These are phyloP conservation scores for Anthracocystis walkeri DNA, from an alignment of 1,284 basidiomycete genomes.

Conservation along the genomic window DNA sequence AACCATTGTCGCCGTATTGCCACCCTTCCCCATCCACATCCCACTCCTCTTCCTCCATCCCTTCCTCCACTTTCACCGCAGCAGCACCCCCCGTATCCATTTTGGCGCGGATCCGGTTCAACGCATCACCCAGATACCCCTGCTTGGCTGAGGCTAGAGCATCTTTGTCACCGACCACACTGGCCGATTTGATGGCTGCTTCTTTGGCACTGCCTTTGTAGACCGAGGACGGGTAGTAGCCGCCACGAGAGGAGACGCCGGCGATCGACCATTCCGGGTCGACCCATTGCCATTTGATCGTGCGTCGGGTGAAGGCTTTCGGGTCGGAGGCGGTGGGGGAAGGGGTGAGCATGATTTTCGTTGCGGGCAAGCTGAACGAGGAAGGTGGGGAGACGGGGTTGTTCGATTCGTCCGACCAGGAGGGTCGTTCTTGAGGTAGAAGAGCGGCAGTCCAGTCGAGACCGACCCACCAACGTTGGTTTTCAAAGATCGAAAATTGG, in stretches of 20 bases:
- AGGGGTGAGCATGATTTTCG: conserved; percentile 65
- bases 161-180: conserved; percentile 32
- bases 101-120: conserved; percentile 37
- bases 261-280: conserved; percentile 71
- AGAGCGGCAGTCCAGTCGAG: conserved; percentile 90
- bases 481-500: conserved; percentile 78
- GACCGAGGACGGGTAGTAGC: conserved; percentile 25
- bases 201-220: conserved; percentile 45
- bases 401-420: conserved; percentile 75
- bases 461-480: conserved; percentile 86
- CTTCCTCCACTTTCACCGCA: background rate
- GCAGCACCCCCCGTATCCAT: conserved; percentile 3
- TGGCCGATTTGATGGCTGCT: conserved; percentile 35
- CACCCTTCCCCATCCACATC: conserved; percentile 87
- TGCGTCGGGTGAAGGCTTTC: conserved; percentile 60
- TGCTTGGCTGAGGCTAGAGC: conserved; percentile 39
- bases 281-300: conserved; percentile 71
- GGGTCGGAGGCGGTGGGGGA: conserved; percentile 52
- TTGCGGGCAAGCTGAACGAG: conserved; percentile 73
- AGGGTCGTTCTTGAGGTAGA: conserved; percentile 87
- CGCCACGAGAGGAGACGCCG: conserved; percentile 47
- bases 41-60: conserved; percentile 26
- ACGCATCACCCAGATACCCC: conserved; percentile 47
- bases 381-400: conserved; percentile 72
- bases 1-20: conserved; percentile 95